Conservation (phyloP, 768 basidiomycete species). For the Lepiota brunneoincarnata region DNA sequence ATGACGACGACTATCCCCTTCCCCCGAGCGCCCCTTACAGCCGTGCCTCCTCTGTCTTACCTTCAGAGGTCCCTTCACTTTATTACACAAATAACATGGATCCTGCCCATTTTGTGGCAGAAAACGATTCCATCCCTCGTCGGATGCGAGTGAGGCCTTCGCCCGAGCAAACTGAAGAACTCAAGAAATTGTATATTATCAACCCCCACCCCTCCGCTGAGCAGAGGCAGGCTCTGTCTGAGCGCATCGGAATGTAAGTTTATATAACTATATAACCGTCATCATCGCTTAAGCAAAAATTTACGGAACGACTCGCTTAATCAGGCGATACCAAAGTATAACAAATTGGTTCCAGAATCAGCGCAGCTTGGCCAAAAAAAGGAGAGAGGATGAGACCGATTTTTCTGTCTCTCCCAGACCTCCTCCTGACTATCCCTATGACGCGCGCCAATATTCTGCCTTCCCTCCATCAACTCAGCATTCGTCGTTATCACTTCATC, state of each 20-base stretch:
- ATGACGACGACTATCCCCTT: constrained; percentile 40
- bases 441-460: constrained; percentile 39
- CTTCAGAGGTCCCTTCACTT: constrained; percentile 29
- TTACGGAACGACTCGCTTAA: constrained; percentile 28
- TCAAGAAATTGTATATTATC: constrained; percentile 59
- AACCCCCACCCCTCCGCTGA: constrained; percentile 70
- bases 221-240: constrained; percentile 61
- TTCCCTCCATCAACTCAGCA: constrained; percentile 46
- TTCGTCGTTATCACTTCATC: constrained; percentile 30
- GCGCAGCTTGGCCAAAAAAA: constrained; percentile 73
- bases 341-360: constrained; percentile 91
- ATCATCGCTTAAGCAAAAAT: constrained; percentile 23
- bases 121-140: constrained; percentile 31
- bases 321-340: constrained; percentile 75
- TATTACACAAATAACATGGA: constrained; percentile 50
- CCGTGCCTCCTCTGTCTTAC: constrained; percentile 31
- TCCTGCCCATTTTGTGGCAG: constrained; percentile 47
- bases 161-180: constrained; percentile 63
- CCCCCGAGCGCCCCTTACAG: constrained; percentile 11
- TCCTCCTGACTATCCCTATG: constrained; percentile 30
- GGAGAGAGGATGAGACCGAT: constrained; percentile 53
- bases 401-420: constrained; percentile 26
- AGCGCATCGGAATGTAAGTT: constrained; percentile 74
- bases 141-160: constrained; percentile 60
- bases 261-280: constrained; percentile 21